Conservation (phyloP, 2,329 filamentous ascomycete species). For the Penicillium hordei region DNA sequence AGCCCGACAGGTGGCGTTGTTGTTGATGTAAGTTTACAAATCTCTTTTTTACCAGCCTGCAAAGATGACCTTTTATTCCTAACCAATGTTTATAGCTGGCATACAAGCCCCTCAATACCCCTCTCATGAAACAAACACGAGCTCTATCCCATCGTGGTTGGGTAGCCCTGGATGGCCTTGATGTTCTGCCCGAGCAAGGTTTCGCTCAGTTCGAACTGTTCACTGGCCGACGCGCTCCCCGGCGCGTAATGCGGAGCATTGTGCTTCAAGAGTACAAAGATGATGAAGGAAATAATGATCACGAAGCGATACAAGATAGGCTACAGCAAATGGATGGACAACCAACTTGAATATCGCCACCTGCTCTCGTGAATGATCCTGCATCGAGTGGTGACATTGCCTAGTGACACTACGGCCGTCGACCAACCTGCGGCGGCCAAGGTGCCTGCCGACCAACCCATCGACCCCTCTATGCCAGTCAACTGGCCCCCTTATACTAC, state of each 20-base stretch:
- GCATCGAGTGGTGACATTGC: too few species aligned
- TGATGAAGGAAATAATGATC: slow-evolving; percentile 36
- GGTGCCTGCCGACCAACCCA: background rate
- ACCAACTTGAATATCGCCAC: slow-evolving; percentile 51
- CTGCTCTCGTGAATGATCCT: slow-evolving; percentile 38
- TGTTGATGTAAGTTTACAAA: slow-evolving; percentile 36
- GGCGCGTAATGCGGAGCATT: slow-evolving; percentile 39
- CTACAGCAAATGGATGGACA: slow-evolving; percentile 36
- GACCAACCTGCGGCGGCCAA: background rate
- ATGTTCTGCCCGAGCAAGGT: slow-evolving; percentile 42
- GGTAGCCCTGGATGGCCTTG: slow-evolving; percentile 42
- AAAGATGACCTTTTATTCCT: background rate
- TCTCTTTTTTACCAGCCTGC: background rate
- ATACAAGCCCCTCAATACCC: slow-evolving; percentile 43
- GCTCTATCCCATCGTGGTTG: slow-evolving; percentile 38
- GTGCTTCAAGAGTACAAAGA: slow-evolving; percentile 38
- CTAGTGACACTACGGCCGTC: background rate
- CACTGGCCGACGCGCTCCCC: slow-evolving; percentile 40
- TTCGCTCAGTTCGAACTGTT: slow-evolving; percentile 44
- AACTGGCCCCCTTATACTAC: background rate
- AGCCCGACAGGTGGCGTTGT: slow-evolving; percentile 43
- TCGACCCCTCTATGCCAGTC: too few species aligned
- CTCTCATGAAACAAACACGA: slow-evolving; percentile 40
- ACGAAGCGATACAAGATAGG: slow-evolving; percentile 30
- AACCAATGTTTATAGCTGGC: slow-evolving; percentile 32